Evolutionary conservation across 768 basidiomycete species (phyloP), one percentile per base, ranked within the genome.

Genomic region (Mycena metata): DNA sequence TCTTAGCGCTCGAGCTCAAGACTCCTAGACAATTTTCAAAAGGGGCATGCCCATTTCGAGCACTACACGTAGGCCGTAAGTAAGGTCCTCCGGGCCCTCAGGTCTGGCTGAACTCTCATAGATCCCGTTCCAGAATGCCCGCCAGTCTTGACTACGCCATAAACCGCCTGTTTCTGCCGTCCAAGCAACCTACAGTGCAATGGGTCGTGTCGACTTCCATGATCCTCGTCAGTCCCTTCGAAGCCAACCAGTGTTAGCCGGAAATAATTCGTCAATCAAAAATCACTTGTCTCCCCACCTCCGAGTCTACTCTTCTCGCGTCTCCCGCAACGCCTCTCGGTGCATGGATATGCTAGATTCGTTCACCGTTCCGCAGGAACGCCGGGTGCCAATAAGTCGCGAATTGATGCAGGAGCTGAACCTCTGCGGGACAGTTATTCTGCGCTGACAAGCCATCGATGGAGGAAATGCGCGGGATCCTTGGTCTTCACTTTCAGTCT

Each of bases 81-180:
- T 30, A 6, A 30, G 30, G 30, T 30, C 30, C 6, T 30, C 30
- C 3, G 30, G 30, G 30, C 6, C 30, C 6, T 30, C 30, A 30
- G 30, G 3, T 30, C 30, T 30, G 30, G 30, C 30, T 30, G 30
- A 30, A 30, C 30, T 30, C 6, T 30, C 30, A 30, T 30, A 30
- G 30, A 30, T 30, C 30, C 30, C 30, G 30, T 30, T 30, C 30
- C 30, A 30, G 30, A 30, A 30, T 30, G 30, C 30, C 30, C 30
- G 30, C 30, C 30, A 30, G 30, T 30, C 72, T 79, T 19, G 36
- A 71, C 16, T 86, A 84, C 68, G 69, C 79, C 35, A 58, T 84
- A 13, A 79, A 80, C 8, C 86, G 87, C 55, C 75, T 86, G 0
- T 84, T 86, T 67, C 68, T 80, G 10, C 86, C 85, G 4, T 79